Conservation (phyloP, 768 basidiomycete genomes). For the Termitomyces sp. region DNA sequence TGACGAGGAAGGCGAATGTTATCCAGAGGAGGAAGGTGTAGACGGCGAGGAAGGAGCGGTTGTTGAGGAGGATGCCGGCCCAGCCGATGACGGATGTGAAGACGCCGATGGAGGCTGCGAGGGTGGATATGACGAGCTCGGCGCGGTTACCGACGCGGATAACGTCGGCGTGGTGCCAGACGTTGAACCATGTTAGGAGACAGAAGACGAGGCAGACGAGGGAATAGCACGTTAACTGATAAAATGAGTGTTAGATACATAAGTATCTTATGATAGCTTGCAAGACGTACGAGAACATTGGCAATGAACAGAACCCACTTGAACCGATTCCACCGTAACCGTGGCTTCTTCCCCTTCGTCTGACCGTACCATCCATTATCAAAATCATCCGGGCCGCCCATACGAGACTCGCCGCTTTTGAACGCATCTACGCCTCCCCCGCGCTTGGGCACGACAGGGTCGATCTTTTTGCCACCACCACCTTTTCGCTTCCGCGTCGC, state of each 20-base stretch:
- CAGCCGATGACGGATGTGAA: slow-evolving; percentile 73
- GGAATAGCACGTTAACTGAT: slow-evolving; percentile 57
- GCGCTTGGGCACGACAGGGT: slow-evolving; percentile 45
- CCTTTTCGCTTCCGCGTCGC: slow-evolving; percentile 21
- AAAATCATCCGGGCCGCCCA: slow-evolving; percentile 37
- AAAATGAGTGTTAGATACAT: not conserved
- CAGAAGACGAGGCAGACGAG: slow-evolving; percentile 57
- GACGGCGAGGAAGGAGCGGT: slow-evolving; percentile 75
- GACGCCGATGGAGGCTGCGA: slow-evolving; percentile 56
- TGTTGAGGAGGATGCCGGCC: slow-evolving; percentile 83
- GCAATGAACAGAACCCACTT: slow-evolving; percentile 76
- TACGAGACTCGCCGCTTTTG: slow-evolving; percentile 36
- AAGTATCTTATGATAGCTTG: not conserved
- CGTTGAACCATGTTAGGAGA: slow-evolving; percentile 77
- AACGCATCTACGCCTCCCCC: slow-evolving; percentile 63
- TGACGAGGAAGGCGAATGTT: slow-evolving; percentile 66
- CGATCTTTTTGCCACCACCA: slow-evolving; percentile 16
- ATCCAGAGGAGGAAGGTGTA: slow-evolving; percentile 80
- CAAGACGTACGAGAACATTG: slow-evolving; percentile 43
- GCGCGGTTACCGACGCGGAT: slow-evolving; percentile 63
- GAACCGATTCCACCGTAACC: slow-evolving; percentile 76
- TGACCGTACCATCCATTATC: slow-evolving; percentile 31
- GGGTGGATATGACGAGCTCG: slow-evolving; percentile 68
- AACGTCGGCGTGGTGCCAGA: slow-evolving; percentile 64
- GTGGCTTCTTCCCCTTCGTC: slow-evolving; percentile 32